Base-by-base conservation (phyloP, 2,329 filamentous ascomycete genomes). In the Penicillium griseofulvum region DNA sequence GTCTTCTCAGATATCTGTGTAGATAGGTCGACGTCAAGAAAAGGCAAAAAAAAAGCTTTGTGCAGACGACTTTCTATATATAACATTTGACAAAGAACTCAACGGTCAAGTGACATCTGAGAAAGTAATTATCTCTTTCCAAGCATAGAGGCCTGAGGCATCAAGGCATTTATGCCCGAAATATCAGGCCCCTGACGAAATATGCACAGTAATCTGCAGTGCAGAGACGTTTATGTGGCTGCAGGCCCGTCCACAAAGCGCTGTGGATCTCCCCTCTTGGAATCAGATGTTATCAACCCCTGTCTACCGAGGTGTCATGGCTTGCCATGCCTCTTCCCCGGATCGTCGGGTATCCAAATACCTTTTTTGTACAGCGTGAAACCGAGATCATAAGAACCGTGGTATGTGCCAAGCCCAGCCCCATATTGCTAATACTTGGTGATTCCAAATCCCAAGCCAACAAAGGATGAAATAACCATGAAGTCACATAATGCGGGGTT, bases 401-500 rank as follows among this genome's bases (percentile, higher is more conserved):
- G n/a, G n/a, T n/a, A n/a, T n/a, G n/a, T n/a, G n/a, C n/a, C n/a
- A n/a, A n/a, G n/a, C 8, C 37, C 17, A 42, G 7, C 14, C 5
- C 7, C 4, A 19, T 17, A 26, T n/a, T 17, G n/a, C 3, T 4
- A n/a, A 17, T 17, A n/a, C 41, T 22, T 10, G 10, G 2, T 14
- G 14, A 12, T 22, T 11, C n/a, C 28, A 34, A 31, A 44, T 22
- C 28, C n/a, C 12, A 34, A 12, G 11, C 11, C 11, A 17, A 42
- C 10, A 1, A 17, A 3, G 8, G 14, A 26, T 28, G 22, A 48
- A 28, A 17, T 16, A 19, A 22, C 17, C 8, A 34, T 54, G 37
- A 43, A 42, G 37, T 49, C 51, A 54, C 34, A 22, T 33, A 22
- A 49, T 36, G 51, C 51, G 51, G 51, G 51, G 45, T 19, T 54